These are phyloP conservation scores for Melaleuca quinquenervia DNA, from an alignment of 345 rosid genomes.

Conservation along the genomic window DNA sequence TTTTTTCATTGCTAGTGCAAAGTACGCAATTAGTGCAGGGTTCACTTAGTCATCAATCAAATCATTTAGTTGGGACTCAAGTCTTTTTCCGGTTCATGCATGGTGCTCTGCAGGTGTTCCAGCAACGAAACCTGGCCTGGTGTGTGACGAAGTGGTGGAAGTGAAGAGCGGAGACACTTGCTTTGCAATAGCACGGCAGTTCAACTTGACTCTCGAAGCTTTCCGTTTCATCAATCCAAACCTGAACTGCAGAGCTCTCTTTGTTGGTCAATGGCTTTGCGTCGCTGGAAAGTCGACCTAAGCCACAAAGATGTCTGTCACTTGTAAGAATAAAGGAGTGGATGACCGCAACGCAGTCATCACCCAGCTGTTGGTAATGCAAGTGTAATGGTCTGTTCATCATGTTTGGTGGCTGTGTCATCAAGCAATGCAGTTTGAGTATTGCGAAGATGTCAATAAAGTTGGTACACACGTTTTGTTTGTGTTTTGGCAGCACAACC, in stretches of 20 bases:
- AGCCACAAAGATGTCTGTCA: not conserved
- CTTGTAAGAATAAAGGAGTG: not conserved
- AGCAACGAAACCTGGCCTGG: no score
- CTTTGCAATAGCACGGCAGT: not conserved
- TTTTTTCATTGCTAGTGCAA: not conserved
- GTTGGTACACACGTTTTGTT: not conserved
- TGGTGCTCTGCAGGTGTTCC: not conserved
- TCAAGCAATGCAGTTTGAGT: not conserved
- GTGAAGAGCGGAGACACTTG: slow-evolving; percentile 1
- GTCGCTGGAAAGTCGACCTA: not conserved
- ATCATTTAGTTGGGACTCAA: not conserved
- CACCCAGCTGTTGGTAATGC: not conserved
- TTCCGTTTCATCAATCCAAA: slow-evolving; percentile 1
- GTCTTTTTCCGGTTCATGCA: not conserved
- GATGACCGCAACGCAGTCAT: not conserved
- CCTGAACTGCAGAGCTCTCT: not conserved
- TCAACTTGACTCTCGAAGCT: not conserved
- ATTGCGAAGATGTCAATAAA: not conserved
- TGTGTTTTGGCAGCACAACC: not conserved
- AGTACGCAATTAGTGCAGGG: not conserved
- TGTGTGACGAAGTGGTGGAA: not conserved
- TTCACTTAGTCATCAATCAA: not conserved
- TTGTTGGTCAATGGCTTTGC: slow-evolving; percentile 9
- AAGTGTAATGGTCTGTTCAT: not conserved
- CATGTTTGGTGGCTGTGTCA: not conserved